Evolutionary conservation across 169 alveolate genomes (phyloP), one percentile per base, ranked within the genome.

Genomic region (Plasmodium inui): DNA sequence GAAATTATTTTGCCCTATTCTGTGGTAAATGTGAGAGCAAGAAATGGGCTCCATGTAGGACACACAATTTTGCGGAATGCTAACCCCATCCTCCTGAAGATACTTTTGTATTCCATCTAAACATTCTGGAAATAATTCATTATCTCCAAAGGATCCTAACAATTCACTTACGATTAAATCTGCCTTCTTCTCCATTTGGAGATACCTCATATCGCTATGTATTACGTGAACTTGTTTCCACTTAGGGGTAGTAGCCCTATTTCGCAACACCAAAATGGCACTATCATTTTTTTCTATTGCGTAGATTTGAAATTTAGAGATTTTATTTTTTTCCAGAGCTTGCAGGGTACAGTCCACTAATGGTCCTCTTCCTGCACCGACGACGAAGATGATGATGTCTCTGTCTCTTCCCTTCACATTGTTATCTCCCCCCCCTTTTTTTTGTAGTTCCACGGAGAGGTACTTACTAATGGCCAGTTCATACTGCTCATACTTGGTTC

Each of bases 321-420:
- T 91, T 53, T 91, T 73, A 91, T 91, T 76, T 72, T 81, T 81
- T 91, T 74, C 90, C n/a, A 95, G 80, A 3, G 96, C 97, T 41
- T 72, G 53, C 79, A 96, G 19, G 53, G 92, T 80, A 37, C 95
- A 84, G 6, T 96, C 96, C 17, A 96, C 96, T 70, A 96, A 55
- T 0, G 97, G 98, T 19, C 98, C 98, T 92, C 98, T 95, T 3
- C 98, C 98, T 39, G 97, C 97, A 0, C 98, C 98, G 6, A 94
- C 96, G n/a, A 96, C 95, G 82, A 94, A 95, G 17, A 95, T 91
- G 12, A 46, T 30, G 41, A 82, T 17, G 72, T 92, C 61, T 85
- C 85, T 41, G 37, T 30, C 17, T n/a, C 12, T 79, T 5, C 32
- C 79, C 41, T 76, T 26, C 14, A 10, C 39, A 73, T 28, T 73